phyloP scores from a whole-genome alignment of 495 filamentous ascomycete species.

The Barbatosphaeria neglecta region DNA sequence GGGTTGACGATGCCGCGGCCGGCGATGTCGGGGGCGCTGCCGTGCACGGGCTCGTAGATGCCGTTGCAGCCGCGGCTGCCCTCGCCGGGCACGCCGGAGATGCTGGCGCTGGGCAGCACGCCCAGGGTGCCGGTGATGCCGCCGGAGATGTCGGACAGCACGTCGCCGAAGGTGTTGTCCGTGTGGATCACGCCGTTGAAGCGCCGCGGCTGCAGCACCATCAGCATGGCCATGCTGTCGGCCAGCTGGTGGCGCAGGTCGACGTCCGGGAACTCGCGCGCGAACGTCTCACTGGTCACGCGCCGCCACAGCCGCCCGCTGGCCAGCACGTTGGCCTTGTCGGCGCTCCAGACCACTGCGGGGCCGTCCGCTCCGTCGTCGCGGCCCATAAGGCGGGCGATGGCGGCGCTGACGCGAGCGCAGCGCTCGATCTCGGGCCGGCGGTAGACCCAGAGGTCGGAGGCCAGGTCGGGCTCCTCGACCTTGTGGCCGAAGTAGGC shows the following conservation, averaged over 20 bases:
- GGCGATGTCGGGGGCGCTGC: slow-evolving; percentile 30
- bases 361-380: slow-evolving; percentile 2
- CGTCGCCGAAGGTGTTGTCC: slow-evolving; percentile 43
- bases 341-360: slow-evolving; percentile 16
- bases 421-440: slow-evolving; percentile 35
- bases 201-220: slow-evolving; percentile 35
- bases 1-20: slow-evolving; percentile 24
- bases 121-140: slow-evolving; percentile 37
- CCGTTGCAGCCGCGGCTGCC: slow-evolving; percentile 25
- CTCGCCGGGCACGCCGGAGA: slow-evolving; percentile 40
- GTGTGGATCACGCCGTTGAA: slow-evolving; percentile 39
- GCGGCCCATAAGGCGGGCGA: slow-evolving; percentile 32
- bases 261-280: slow-evolving; percentile 35
- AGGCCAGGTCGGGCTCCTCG: slow-evolving; percentile 33
- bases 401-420: slow-evolving; percentile 32
- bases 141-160: slow-evolving; percentile 40
- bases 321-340: slow-evolving; percentile 43
- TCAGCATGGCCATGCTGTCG: slow-evolving; percentile 36
- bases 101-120: slow-evolving; percentile 36
- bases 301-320: slow-evolving; percentile 38
- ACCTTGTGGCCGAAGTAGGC: slow-evolving; percentile 42
- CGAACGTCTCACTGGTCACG: slow-evolving; percentile 34
- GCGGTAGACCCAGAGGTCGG: slow-evolving; percentile 39
- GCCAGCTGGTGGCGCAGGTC: slow-evolving; percentile 36
- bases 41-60: slow-evolving; percentile 22